Percentiles rank a stretch among this genome's conserved stretches.
Evolutionary conservation across 2,329 filamentous ascomycete species (phyloP).

Genomic region (Ceratocystis lukuohia): DNA sequence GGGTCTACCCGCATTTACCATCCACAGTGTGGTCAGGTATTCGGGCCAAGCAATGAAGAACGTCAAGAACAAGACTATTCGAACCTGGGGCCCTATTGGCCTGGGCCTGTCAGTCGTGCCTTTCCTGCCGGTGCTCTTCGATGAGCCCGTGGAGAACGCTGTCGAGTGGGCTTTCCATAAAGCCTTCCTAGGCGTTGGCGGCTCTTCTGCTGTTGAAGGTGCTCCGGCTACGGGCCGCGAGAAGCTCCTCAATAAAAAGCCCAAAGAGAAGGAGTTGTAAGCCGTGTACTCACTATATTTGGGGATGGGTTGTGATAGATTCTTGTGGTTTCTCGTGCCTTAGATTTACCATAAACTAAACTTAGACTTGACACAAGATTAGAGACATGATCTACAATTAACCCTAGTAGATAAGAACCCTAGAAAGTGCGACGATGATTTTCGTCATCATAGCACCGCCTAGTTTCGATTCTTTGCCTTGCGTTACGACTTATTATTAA

Average conservation of each 20-base stretch:
- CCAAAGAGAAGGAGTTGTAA: constrained; percentile 35
- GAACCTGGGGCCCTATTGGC: constrained; percentile 85
- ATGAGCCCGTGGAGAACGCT: constrained; percentile 81
- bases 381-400: background rate
- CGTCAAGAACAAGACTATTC: constrained; percentile 57
- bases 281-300: background rate
- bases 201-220: constrained; percentile 40
- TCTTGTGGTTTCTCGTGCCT: background rate
- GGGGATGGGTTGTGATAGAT: background rate
- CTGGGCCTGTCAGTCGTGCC: constrained; percentile 67
- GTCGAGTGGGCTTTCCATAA: constrained; percentile 86
- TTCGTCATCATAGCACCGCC: too few species aligned
- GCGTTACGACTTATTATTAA: too few species aligned
- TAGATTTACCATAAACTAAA: background rate
- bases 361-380: background rate
- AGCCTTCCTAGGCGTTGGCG: constrained; percentile 61
- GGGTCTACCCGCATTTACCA: constrained; percentile 86
- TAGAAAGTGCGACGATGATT: background rate
- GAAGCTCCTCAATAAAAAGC: constrained; percentile 29
- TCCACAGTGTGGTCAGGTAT: constrained; percentile 85
- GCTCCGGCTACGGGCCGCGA: constrained; percentile 41
- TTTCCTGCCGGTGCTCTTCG: constrained; percentile 71
- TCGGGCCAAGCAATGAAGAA: constrained; percentile 76
- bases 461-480: too few species aligned
- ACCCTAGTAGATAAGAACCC: background rate